Percentiles rank a stretch among this genome's conserved stretches.
These are phyloP conservation scores for Sporisorium sorghi DNA, from an alignment of 1,284 basidiomycete species.

Conservation along the genomic window DNA sequence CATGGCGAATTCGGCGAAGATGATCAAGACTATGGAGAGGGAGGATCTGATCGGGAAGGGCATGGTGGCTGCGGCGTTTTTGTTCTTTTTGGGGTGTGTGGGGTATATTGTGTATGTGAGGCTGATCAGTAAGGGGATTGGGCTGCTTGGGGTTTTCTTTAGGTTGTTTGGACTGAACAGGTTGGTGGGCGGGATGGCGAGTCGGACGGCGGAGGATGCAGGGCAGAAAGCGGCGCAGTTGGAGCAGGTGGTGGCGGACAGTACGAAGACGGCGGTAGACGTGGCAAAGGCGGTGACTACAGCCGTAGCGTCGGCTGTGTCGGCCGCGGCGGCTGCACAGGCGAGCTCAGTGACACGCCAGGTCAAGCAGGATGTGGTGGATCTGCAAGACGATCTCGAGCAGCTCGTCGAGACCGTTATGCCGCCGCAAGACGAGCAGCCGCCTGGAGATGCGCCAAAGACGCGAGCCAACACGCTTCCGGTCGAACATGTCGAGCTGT, in stretches of 20 bases:
- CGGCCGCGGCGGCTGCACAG: slow-evolving; percentile 18
- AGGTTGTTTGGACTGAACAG: slow-evolving; percentile 39
- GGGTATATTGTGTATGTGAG: slow-evolving; percentile 65
- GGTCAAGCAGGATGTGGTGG: slow-evolving; percentile 21
- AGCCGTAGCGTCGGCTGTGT: slow-evolving; percentile 19
- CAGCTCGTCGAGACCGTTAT: slow-evolving; percentile 25
- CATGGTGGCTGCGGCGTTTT: slow-evolving; percentile 52
- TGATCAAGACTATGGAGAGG: slow-evolving; percentile 67
- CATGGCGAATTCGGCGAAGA: slow-evolving; percentile 57
- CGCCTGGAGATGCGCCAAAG: slow-evolving; percentile 6
- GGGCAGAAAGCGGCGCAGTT: slow-evolving; percentile 35
- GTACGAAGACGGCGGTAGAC: slow-evolving; percentile 4
- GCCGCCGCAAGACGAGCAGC: slow-evolving; percentile 14
- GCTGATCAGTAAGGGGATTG: slow-evolving; percentile 58
- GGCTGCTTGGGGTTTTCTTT: slow-evolving; percentile 52
- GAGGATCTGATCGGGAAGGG: slow-evolving; percentile 61
- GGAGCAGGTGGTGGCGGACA: slow-evolving; percentile 12
- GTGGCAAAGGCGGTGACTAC: slow-evolving; percentile 19
- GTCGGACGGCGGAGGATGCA: slow-evolving; percentile 20
- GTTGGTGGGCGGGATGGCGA: slow-evolving; percentile 32
- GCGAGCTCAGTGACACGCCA: slow-evolving; percentile 9
- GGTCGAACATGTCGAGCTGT: slow-evolving; percentile 41
- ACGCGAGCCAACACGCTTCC: slow-evolving; percentile 31
- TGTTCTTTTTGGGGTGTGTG: slow-evolving; percentile 64
- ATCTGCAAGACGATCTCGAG: slow-evolving; percentile 38